These are phyloP conservation scores for Pseudocercospora vitis DNA, from an alignment of 2,329 filamentous ascomycete genomes.

Conservation along the genomic window DNA sequence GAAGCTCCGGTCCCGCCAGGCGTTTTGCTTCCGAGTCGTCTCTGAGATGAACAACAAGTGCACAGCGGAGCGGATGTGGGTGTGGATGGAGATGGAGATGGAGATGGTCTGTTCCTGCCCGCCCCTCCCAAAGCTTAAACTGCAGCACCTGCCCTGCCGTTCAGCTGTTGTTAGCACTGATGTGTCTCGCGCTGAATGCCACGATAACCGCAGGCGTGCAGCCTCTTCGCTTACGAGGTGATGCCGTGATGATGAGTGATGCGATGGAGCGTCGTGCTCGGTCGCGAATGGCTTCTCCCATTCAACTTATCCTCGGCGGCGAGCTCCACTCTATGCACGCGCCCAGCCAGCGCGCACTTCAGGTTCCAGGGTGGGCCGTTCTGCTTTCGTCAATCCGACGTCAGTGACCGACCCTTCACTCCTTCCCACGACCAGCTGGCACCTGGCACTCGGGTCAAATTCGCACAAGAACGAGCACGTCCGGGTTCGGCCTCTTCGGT, in stretches of 20 bases:
- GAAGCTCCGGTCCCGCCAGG: slow-evolving; percentile 15
- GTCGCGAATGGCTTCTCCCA: neutral
- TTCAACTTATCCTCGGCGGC: neutral
- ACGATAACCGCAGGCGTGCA: neutral
- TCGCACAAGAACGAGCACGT: too few species aligned
- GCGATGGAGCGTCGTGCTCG: neutral
- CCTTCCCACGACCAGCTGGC: too few species aligned
- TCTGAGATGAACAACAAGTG: too few species aligned
- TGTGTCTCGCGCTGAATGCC: neutral
- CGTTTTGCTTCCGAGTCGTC: too few species aligned
- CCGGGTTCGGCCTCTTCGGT: too few species aligned
- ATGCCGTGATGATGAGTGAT: slow-evolving; percentile 8
- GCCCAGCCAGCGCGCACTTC: neutral
- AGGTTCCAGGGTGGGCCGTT: neutral
- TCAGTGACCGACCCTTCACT: too few species aligned
- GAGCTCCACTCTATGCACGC: slow-evolving; percentile 4
- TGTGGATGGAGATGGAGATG: neutral
- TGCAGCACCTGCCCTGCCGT: neutral
- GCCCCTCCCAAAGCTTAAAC: neutral
- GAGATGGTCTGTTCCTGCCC: neutral
- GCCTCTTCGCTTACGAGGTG: slow-evolving; percentile 1
- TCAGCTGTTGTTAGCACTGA: neutral
- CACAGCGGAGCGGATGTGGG: too few species aligned
- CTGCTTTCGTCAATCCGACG: slow-evolving; percentile 4
- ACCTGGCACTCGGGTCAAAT: too few species aligned